phyloP scores from a whole-genome alignment of 164 flowering plant species.

The Piper betle region DNA sequence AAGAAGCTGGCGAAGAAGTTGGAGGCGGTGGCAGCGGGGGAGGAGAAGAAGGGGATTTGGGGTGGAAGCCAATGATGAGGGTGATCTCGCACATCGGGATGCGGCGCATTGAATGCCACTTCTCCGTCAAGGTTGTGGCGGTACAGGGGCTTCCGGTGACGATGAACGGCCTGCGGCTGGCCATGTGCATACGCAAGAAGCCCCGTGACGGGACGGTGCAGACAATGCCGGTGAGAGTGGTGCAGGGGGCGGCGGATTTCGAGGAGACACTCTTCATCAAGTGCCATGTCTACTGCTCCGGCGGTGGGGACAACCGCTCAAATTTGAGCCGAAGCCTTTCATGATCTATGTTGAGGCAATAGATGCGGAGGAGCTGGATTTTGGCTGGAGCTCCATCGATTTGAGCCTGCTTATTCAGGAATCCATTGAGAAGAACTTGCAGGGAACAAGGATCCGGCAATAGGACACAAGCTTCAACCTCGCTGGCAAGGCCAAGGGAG shows the following conservation, averaged over 20 bases:
- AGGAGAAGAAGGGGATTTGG: conserved; percentile 70
- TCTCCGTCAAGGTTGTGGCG: conserved; percentile 78
- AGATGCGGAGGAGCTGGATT: conserved; percentile 82
- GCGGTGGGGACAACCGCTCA: conserved; percentile 20
- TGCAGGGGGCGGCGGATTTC: conserved; percentile 85
- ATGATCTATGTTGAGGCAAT: conserved; percentile 53
- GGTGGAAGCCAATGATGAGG: conserved; percentile 88
- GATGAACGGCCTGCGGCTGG: conserved; percentile 87
- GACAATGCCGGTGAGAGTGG: conserved; percentile 84
- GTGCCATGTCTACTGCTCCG: conserved; percentile 58
- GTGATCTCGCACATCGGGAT: conserved; percentile 67
- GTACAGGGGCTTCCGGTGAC: conserved; percentile 73
- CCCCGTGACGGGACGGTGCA: conserved; percentile 79
- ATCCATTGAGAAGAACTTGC: conserved; percentile 51
- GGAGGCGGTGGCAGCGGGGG: conserved; percentile 2
- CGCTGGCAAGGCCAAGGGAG: conserved; percentile 82
- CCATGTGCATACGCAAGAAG: conserved; percentile 71
- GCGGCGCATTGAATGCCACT: conserved; percentile 70
- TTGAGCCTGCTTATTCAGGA: conserved; percentile 64
- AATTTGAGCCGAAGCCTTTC: conserved; percentile 76
- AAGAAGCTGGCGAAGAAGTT: neutral
- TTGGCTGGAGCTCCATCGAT: conserved; percentile 63
- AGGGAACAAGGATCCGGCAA: conserved; percentile 62
- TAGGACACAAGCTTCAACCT: conserved; percentile 62
- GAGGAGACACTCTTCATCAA: conserved; percentile 76